Percentiles rank a stretch among this genome's conserved stretches.
These are phyloP conservation scores for Prinsepia uniflora DNA, from an alignment of 306 rosid genomes.

Conservation along the genomic window DNA sequence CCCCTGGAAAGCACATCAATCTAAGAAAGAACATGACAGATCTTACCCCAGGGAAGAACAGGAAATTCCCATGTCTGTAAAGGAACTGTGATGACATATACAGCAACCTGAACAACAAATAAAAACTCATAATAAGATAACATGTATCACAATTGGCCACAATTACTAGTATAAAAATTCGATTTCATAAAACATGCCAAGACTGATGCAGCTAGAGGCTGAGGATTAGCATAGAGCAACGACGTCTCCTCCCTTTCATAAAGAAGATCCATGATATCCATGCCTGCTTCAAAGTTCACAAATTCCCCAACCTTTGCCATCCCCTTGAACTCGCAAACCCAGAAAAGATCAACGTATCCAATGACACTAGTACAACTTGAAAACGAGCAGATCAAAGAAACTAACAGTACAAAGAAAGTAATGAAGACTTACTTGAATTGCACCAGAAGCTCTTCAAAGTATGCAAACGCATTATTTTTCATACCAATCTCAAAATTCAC, in stretches of 20 bases:
- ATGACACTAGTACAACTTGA: constrained; percentile 3
- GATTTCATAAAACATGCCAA: constrained; percentile 42
- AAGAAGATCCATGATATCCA: constrained; percentile 83
- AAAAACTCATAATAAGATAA: not conserved
- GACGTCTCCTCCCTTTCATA: constrained; percentile 75
- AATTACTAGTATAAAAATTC: not conserved
- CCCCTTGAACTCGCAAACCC: constrained; percentile 47
- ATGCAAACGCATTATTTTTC: constrained; percentile 49
- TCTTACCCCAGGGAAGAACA: constrained; percentile 82
- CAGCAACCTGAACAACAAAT: constrained; percentile 50
- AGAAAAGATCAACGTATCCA: constrained; percentile 1
- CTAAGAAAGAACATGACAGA: constrained; percentile 9
- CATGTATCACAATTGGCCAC: not conserved
- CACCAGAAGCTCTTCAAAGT: constrained; percentile 66
- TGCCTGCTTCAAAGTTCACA: constrained; percentile 67
- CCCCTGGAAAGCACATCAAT: not conserved
- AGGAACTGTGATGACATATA: constrained; percentile 73
- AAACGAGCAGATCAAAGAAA: constrained; percentile 2
- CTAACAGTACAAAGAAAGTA: not conserved
- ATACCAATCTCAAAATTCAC: constrained; percentile 80
- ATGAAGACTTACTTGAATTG: constrained; percentile 53
- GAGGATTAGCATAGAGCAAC: constrained; percentile 44
- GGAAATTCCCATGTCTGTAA: constrained; percentile 79
- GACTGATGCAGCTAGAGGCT: constrained; percentile 68
- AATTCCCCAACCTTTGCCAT: constrained; percentile 77